Evolutionary conservation across 2,329 filamentous ascomycete species (phyloP).

Genomic region (Aspergillus viridinutans): DNA sequence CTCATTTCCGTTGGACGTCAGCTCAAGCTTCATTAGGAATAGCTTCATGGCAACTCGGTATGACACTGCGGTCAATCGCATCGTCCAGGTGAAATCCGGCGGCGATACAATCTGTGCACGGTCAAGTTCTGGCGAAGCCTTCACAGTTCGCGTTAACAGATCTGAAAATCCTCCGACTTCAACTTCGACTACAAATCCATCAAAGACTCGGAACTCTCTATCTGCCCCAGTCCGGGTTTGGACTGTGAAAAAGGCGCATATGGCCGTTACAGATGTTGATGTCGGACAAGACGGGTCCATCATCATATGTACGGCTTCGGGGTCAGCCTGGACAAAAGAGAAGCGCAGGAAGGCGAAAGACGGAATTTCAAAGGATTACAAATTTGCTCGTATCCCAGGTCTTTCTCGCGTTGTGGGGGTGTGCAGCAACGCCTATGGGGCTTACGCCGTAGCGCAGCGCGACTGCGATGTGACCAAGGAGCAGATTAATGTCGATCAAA

Average conservation of each 20-base stretch:
- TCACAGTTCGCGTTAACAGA: constrained; percentile 73
- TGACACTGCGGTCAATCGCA: constrained; percentile 61
- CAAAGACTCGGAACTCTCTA: constrained; percentile 80
- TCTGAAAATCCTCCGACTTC: constrained; percentile 56
- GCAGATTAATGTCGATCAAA: constrained; percentile 62
- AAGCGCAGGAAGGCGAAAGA: constrained; percentile 77
- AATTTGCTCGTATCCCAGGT: constrained; percentile 85
- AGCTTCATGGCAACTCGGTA: constrained; percentile 63
- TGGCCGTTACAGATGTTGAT: constrained; percentile 80
- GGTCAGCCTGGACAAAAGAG: constrained; percentile 86
- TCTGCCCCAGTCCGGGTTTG: constrained; percentile 78
- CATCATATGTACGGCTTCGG: constrained; percentile 87
- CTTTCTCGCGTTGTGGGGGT: constrained; percentile 81
- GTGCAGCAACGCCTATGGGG: constrained; percentile 81
- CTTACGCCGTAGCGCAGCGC: constrained; percentile 80
- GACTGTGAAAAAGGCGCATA: constrained; percentile 78
- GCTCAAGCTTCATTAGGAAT: constrained; percentile 64
- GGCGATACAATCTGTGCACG: constrained; percentile 90
- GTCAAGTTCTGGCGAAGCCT: constrained; percentile 79
- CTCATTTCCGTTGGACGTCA: constrained; percentile 71
- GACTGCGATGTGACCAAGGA: constrained; percentile 78
- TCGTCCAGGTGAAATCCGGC: constrained; percentile 73
- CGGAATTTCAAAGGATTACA: constrained; percentile 78
- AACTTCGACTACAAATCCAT: constrained; percentile 84
- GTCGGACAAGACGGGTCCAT: constrained; percentile 92